These are phyloP conservation scores for Corniculantispora saksenae DNA, from an alignment of 2,329 filamentous ascomycete genomes.

Conservation along the genomic window DNA sequence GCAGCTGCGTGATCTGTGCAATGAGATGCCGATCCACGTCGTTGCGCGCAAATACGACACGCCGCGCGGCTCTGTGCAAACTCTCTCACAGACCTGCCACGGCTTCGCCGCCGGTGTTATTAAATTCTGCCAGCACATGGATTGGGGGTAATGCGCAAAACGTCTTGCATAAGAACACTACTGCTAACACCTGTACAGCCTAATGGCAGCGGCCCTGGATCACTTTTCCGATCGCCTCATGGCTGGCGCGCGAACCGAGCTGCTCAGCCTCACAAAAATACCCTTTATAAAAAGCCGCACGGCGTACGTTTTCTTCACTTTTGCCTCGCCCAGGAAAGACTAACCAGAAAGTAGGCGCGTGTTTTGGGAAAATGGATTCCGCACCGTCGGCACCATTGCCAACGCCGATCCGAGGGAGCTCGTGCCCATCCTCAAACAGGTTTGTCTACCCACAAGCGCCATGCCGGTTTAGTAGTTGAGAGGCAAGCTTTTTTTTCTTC, in stretches of 20 bases:
- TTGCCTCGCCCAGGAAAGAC: neutral
- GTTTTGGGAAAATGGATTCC: conserved; percentile 77
- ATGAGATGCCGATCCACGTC: conserved; percentile 69
- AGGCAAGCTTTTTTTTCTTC: too few relatives aligned
- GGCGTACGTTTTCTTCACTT: conserved; percentile 57
- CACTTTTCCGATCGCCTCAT: conserved; percentile 75
- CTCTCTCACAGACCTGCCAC: conserved; percentile 71
- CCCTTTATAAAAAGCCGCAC: conserved; percentile 77
- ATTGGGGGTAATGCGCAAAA: conserved; percentile 58
- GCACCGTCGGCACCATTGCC: conserved; percentile 65
- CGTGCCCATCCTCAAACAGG: conserved; percentile 71
- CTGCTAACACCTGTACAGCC: conserved; percentile 41
- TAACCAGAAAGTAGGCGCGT: conserved; percentile 44
- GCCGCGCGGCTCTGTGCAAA: conserved; percentile 71
- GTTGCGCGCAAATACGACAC: conserved; percentile 72
- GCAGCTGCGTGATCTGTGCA: conserved; percentile 77
- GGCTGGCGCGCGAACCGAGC: conserved; percentile 69
- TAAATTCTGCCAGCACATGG: conserved; percentile 77
- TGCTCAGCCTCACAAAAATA: conserved; percentile 70
- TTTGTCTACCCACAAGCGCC: neutral
- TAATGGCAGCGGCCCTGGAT: conserved; percentile 70
- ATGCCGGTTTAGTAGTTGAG: neutral
- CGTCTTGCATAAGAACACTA: neutral
- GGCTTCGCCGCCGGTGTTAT: conserved; percentile 79
- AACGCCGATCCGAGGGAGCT: conserved; percentile 69